Conservation (phyloP, 768 basidiomycete species). For the Kwoniella bestiolae region DNA sequence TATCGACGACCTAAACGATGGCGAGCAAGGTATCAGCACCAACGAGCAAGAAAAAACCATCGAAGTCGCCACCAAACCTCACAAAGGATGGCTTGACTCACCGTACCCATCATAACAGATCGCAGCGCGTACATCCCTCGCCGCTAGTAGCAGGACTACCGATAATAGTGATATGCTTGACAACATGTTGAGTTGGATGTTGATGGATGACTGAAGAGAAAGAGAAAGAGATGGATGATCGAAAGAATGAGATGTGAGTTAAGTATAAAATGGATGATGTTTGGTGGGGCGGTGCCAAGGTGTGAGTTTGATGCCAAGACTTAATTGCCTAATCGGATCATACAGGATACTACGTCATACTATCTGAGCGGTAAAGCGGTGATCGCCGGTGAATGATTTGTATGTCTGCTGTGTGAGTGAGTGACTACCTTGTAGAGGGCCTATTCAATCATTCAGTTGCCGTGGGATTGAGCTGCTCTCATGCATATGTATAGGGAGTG, state of each 20-base stretch:
- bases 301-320: slow-evolving; percentile 2
- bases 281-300: slow-evolving; percentile 4
- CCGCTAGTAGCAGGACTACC: slow-evolving; percentile 8
- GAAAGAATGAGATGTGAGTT: background rate
- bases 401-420: too few species aligned
- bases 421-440: too few species aligned
- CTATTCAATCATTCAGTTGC: too few species aligned
- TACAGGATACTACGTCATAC: background rate
- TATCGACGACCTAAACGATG: slow-evolving; percentile 24
- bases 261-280: slow-evolving; percentile 2
- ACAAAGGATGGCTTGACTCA: background rate
- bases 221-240: background rate
- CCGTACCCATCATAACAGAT: slow-evolving; percentile 22
- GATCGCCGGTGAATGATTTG: background rate
- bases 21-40: background rate
- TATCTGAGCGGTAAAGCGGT: background rate
- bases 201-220: background rate
- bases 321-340: background rate
- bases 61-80: background rate
- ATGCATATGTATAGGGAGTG: too few species aligned
- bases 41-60: background rate
- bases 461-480: too few species aligned
- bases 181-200: background rate
- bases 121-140: slow-evolving; percentile 5
- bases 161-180: slow-evolving; percentile 8